Base-by-base conservation (phyloP, 2,329 filamentous ascomycete genomes). In the Aschersonia sp. region DNA sequence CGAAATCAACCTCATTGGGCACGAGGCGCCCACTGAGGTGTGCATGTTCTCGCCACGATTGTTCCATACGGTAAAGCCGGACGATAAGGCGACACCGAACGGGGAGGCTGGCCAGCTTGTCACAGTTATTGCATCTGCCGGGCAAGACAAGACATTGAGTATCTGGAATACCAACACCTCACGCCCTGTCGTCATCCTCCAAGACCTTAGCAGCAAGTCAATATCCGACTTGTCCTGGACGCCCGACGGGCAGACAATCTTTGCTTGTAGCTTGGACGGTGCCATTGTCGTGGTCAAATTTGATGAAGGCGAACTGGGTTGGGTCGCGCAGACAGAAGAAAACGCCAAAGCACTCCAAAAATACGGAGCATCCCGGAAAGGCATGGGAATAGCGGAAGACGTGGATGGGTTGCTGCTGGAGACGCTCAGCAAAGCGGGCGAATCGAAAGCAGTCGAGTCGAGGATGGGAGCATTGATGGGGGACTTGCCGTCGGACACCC, bases 401-500 rank as follows among this genome's bases (percentile, higher is more conserved):
- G 86, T 94, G 0, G 87, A 96, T 57, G 87, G 87, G 0, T 67
- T 97, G 42, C 73, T 86, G 39, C 68, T 98, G 0, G 92, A 98
- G 65, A 88, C 94, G 56, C 84, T 83, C 61, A 95, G 88, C 66
- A 96, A 94, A 60, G 88, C 84, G 42, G 90, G 85, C 29, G 92
- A 98, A 62, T 76, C 90, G 33, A 86, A 83, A 53, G 89, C 85
- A 5, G 89, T 90, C 0, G 87, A 98, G 65, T 92, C 88, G 2
- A 79, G 90, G 54, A 98, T 98, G 92, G 92, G 92, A 10, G 90
- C 90, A n/a, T 68, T 98, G 39, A 98, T 98, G 92, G 90, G 90
- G 5, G 89, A 95, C 59, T 75, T 76, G 14, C 73, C 74, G 2
- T 64, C 75, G 4, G 71, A 73, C 5, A 77, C 78, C 4, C 42